phyloP scores from a whole-genome alignment of 305 asterid species.

The Solanum hybrid region DNA sequence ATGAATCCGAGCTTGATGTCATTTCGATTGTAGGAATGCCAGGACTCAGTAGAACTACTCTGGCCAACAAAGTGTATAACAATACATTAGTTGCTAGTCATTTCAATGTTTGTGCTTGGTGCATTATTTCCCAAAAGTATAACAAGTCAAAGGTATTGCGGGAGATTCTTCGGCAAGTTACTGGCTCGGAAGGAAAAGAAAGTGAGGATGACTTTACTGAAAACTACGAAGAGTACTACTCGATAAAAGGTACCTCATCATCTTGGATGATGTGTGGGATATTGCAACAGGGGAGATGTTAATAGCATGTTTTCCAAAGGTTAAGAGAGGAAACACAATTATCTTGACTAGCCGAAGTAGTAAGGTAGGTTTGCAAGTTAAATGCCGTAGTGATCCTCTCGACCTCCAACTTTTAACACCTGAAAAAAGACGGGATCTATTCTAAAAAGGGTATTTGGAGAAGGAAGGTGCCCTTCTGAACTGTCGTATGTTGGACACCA shows the following conservation, averaged over 20 bases:
- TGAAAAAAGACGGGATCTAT: too few relatives aligned
- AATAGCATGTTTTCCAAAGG: background rate
- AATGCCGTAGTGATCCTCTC: too few relatives aligned
- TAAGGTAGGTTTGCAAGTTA: too few relatives aligned
- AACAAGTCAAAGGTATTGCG: background rate
- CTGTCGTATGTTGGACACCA: too few relatives aligned
- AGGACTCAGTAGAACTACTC: background rate
- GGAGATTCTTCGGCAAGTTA: background rate
- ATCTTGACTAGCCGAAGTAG: too few relatives aligned
- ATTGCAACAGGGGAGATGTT: background rate
- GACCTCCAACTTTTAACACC: too few relatives aligned
- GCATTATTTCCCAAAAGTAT: background rate
- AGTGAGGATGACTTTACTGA: background rate
- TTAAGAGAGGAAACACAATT: background rate
- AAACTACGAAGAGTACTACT: background rate
- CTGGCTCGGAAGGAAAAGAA: background rate
- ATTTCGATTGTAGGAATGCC: background rate
- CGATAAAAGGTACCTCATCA: too few relatives aligned
- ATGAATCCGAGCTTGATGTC: background rate
- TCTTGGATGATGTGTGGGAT: too few relatives aligned
- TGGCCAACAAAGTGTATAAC: background rate
- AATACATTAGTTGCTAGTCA: background rate
- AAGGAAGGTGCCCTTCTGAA: too few relatives aligned
- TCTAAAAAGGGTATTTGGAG: too few relatives aligned
- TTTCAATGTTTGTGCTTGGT: background rate